These are phyloP conservation scores for Mesotaenium endlicherianum DNA, from an alignment of 139 green algal species.

Conservation along the genomic window DNA sequence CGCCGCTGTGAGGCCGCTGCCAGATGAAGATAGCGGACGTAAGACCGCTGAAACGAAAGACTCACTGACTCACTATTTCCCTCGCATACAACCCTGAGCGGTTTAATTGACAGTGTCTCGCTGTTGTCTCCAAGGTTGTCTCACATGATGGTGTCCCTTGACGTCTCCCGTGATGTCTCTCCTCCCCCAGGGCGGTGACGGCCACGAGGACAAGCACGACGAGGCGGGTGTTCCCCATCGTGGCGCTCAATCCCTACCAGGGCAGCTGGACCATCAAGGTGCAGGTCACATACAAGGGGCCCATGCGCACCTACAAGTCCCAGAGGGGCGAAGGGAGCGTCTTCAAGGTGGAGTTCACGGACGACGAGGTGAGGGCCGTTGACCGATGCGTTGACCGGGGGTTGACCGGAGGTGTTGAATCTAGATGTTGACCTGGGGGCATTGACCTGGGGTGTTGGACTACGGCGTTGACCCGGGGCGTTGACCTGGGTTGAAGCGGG, in stretches of 20 bases:
- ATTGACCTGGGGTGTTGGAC: not conserved
- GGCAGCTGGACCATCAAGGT: constrained; percentile 49
- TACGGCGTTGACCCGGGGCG: not conserved
- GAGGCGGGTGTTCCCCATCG: constrained; percentile 27
- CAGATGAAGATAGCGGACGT: not conserved
- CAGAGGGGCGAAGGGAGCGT: constrained; percentile 38
- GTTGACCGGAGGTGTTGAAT: not conserved
- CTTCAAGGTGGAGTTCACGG: constrained; percentile 49
- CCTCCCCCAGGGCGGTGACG: not conserved
- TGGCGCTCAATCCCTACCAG: constrained; percentile 46
- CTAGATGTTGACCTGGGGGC: not conserved
- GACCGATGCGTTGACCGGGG: no score
- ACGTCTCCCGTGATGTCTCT: not conserved
- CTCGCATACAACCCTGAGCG: not conserved
- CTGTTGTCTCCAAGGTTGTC: no score
- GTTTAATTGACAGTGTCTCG: no score
- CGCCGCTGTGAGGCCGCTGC: no score
- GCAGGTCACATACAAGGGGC: constrained; percentile 38
- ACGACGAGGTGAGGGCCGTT: constrained; percentile 27
- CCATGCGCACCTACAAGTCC: constrained; percentile 44
- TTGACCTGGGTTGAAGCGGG: not conserved
- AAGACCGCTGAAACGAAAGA: not conserved
- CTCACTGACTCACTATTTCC: not conserved
- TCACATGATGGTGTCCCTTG: no score
- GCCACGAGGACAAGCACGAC: not conserved